Evolutionary conservation across 2,329 filamentous ascomycete species (phyloP).

Genomic region (Fusarium odoratissimum): DNA sequence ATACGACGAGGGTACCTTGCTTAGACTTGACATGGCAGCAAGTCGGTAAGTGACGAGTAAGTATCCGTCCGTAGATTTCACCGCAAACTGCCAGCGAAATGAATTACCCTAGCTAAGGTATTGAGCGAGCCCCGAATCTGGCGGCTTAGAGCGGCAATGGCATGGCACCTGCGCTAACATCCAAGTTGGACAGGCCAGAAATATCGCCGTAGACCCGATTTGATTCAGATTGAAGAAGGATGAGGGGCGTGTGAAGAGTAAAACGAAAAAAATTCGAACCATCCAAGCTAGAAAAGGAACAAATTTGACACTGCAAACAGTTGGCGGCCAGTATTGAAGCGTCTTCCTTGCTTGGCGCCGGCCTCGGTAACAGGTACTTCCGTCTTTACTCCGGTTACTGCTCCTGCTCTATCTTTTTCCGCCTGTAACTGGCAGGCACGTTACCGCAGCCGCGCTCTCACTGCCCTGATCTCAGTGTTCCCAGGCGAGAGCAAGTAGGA

Average conservation of each 20-base stretch:
- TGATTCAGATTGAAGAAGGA: constrained; percentile 25
- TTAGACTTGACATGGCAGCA: constrained; percentile 23
- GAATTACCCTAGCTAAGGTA: constrained; percentile 1
- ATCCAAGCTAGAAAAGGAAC: constrained; percentile 30
- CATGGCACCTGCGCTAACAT: constrained; percentile 43
- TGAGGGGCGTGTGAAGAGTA: constrained; percentile 28
- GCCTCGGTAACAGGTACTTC: constrained; percentile 43
- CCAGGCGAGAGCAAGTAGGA: constrained; percentile 22
- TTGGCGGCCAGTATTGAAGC: constrained; percentile 40
- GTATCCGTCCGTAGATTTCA: constrained; percentile 26
- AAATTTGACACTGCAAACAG: constrained; percentile 44
- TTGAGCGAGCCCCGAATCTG: constrained; percentile 30
- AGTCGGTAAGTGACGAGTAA: constrained; percentile 37
- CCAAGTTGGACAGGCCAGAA: constrained; percentile 32
- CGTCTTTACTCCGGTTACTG: constrained; percentile 40
- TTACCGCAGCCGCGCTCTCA: constrained; percentile 34
- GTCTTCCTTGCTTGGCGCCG: constrained; percentile 38
- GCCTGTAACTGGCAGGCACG: constrained; percentile 31
- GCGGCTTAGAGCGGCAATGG: constrained; percentile 48
- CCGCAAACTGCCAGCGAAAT: constrained; percentile 35
- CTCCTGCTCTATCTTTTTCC: constrained; percentile 33
- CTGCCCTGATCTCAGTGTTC: constrained; percentile 23
- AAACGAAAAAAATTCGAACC: constrained; percentile 32
- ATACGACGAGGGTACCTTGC: constrained; percentile 41
- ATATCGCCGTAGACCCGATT: constrained; percentile 44